Base-by-base conservation (phyloP, 75 land plant species). In the Chamaecyparis obtusa region DNA sequence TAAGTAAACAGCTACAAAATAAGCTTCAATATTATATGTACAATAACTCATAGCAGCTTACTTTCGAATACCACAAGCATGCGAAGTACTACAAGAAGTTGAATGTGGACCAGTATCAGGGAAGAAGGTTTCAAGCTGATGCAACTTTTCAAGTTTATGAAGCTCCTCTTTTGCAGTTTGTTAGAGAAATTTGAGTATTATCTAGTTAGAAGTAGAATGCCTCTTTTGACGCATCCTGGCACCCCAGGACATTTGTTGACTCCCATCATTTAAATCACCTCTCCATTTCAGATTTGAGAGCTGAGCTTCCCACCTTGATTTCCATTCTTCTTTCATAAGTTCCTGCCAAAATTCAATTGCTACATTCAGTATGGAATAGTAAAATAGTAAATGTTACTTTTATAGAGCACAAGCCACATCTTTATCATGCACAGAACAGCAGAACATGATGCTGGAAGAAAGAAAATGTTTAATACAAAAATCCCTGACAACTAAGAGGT, bases 221-320 rank as follows among this genome's bases (percentile, higher is more conserved):
- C 32, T 83, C 37, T 54, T 6, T 83, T 32, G 32, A 83, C 60
- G 60, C 44, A 83, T n/a, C 35, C 85, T 43, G 14, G 85, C 37
- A 32, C 30, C 85, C 85, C 60, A 83, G 17, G 85, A 83, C 35
- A 83, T n/a, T 30, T 57, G 85, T 49, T 33, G 30, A 3, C 0
- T 4, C 15, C 36, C 57, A 46, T 83, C 37, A 13, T 83, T 32
- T 1, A 46, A 49, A 21, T 46, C 57, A 3, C 57, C 46, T 54
- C 33, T 83, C 11, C 19, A 49, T n/a, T 83, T 83, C 33, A 83
- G 33, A 5, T 49, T 46, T 21, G 36, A 48, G 46, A 83, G 60
- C 57, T 83, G 60, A 49, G 8, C 13, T 83, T 83, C 37, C 85
- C 60, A 54, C 48, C 57, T 83, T n/a, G 85, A 51, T 83, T 33